Conservation (phyloP, 2,329 filamentous ascomycete species). For the Zarea fungicola region DNA sequence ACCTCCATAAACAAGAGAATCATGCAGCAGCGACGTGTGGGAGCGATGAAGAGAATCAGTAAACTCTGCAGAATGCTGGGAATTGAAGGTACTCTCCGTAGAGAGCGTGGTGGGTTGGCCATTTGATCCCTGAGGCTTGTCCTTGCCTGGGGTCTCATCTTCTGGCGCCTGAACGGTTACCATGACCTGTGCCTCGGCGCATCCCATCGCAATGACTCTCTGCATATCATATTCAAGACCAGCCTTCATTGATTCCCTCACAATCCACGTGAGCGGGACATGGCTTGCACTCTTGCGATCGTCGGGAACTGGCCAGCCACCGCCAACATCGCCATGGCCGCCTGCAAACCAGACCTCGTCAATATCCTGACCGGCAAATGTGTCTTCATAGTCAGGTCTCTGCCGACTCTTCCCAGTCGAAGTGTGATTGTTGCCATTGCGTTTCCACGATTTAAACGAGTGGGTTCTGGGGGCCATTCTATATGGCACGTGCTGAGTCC, state of each 20-base stretch:
- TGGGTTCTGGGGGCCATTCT: constrained; percentile 30
- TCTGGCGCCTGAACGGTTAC: not conserved
- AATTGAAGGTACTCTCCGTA: not conserved
- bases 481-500: constrained; percentile 34
- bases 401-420: constrained; percentile 15
- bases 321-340: constrained; percentile 73
- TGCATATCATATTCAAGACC: constrained; percentile 65
- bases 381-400: constrained; percentile 16
- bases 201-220: constrained; percentile 63
- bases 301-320: constrained; percentile 61
- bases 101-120: not conserved
- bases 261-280: constrained; percentile 66
- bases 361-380: constrained; percentile 60
- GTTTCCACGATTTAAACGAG: not conserved
- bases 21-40: constrained; percentile 56
- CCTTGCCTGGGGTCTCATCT: not conserved
- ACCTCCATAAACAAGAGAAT: constrained; percentile 61
- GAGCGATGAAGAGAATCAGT: constrained; percentile 32
- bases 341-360: constrained; percentile 79
- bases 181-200: constrained; percentile 33
- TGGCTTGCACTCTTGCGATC: constrained; percentile 61
- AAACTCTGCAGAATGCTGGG: constrained; percentile 42
- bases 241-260: constrained; percentile 53
- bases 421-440: not conserved
- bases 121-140: not conserved